Conservation (phyloP, 495 filamentous ascomycete genomes). For the Rusavskia elegans region DNA sequence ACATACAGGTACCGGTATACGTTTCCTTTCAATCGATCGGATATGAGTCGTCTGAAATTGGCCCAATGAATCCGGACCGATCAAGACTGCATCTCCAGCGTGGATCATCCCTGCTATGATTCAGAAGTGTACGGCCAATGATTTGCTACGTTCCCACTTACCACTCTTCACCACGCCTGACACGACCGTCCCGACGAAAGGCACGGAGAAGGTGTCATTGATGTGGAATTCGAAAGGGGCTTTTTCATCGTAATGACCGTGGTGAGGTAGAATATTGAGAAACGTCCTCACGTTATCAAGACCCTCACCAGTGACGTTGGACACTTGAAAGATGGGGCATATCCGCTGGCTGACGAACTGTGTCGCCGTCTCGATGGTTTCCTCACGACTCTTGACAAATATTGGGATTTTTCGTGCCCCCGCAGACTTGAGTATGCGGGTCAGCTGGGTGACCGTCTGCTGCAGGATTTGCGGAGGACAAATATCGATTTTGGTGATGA, state of each 20-base stretch:
- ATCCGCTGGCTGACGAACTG: conserved; percentile 94
- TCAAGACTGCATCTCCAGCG: conserved; percentile 72
- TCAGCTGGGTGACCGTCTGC: conserved; percentile 85
- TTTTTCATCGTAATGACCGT: conserved; percentile 79
- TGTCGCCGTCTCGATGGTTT: conserved; percentile 86
- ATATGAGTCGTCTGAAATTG: conserved; percentile 84
- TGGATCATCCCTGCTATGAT: conserved; percentile 51
- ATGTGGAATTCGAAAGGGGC: conserved; percentile 90
- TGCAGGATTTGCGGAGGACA: conserved; percentile 91
- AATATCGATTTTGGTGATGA: conserved; percentile 97
- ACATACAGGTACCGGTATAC: conserved; percentile 76
- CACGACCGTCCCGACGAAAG: conserved; percentile 92
- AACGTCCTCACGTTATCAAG: conserved; percentile 73
- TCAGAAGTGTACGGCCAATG: conserved; percentile 1
- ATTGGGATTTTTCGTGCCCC: conserved; percentile 95
- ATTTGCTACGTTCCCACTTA: neutral
- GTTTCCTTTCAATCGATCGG: conserved; percentile 87
- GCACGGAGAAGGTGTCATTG: conserved; percentile 98
- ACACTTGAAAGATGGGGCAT: conserved; percentile 94
- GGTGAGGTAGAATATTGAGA: conserved; percentile 87
- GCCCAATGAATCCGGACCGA: conserved; percentile 84
- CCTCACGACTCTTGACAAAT: conserved; percentile 79
- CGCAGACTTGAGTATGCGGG: conserved; percentile 80
- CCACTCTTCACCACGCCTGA: conserved; percentile 82
- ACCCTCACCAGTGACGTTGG: conserved; percentile 87